A percentile compares a stretch with the other conserved stretches of the same genome.
Conservation (phyloP, 1,139 yeast species). For the Lipomyces yarrowii region DNA sequence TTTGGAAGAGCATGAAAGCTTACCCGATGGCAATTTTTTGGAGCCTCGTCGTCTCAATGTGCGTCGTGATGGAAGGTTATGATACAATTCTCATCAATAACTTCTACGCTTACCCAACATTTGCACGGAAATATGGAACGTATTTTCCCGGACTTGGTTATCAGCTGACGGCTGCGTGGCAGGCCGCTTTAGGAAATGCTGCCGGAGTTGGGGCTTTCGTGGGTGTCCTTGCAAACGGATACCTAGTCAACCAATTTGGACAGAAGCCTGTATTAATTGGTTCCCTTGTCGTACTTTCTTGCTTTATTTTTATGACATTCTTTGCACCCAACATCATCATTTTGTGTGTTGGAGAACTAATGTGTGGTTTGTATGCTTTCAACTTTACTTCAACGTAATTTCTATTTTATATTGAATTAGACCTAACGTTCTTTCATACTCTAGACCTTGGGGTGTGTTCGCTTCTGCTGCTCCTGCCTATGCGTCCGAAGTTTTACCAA, state of each 20-base stretch:
- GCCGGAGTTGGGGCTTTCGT: constrained; percentile 46
- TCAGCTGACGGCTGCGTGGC: constrained; percentile 51
- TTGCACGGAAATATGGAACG: constrained; percentile 44
- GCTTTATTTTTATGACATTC: constrained; percentile 49
- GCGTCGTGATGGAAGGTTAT: constrained; percentile 55
- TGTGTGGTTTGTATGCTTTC: constrained; percentile 43
- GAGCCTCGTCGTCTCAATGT: constrained; percentile 49
- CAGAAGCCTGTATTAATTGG: constrained; percentile 46
- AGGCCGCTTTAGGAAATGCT: constrained; percentile 48
- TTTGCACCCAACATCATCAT: constrained; percentile 47
- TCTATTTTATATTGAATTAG: too few relatives aligned
- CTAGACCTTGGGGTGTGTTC: constrained; percentile 50
- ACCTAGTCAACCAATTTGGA: constrained; percentile 48
- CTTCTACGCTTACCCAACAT: constrained; percentile 51
- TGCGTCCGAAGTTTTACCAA: constrained; percentile 54
- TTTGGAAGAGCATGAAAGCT: constrained; percentile 47
- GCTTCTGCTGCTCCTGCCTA: constrained; percentile 51
- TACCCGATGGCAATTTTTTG: constrained; percentile 51
- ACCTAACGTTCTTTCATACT: too few relatives aligned
- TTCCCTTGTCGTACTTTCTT: constrained; percentile 41
- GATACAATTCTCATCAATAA: constrained; percentile 47
- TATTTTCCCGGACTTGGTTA: constrained; percentile 41
- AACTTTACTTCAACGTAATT: neutral
- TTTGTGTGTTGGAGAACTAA: constrained; percentile 50
- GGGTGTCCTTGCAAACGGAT: constrained; percentile 48